Evolutionary conservation across 202 grass and related monocot genomes (phyloP).

Genomic region (Carex arenaria): DNA sequence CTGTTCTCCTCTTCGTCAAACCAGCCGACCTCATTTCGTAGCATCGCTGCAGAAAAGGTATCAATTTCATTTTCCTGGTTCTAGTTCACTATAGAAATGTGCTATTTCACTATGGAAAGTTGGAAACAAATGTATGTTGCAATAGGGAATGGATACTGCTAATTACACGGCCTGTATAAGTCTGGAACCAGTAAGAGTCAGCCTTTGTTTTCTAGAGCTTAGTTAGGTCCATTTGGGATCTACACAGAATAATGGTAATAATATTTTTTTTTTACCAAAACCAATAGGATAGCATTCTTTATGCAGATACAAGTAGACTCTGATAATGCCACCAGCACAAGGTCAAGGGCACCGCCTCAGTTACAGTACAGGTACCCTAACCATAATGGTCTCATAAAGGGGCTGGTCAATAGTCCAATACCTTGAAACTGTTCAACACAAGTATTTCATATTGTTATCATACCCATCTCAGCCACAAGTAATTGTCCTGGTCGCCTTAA

Average conservation of each 20-base stretch:
- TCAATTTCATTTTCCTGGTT: not conserved
- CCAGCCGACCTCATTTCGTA: slow-evolving; percentile 95
- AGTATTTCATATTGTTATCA: not conserved
- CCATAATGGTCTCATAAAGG: not conserved
- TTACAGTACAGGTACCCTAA: slow-evolving; percentile 1
- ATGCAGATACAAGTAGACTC: not conserved
- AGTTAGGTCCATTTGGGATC: not conserved
- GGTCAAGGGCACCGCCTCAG: not conserved
- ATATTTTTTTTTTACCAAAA: not conserved
- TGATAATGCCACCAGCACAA: not conserved
- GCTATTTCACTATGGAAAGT: not conserved
- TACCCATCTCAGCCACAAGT: not conserved
- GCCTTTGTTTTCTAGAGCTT: not conserved
- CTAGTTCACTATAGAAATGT: not conserved
- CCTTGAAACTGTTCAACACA: not conserved
- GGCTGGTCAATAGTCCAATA: not conserved
- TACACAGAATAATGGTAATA: not conserved
- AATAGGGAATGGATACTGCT: not conserved
- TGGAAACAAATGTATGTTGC: not conserved
- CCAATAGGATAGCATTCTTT: not conserved
- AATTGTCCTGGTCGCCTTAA: not conserved
- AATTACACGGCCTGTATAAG: not conserved
- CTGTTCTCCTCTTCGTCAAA: slow-evolving; percentile 98
- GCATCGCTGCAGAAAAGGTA: slow-evolving; percentile 49
- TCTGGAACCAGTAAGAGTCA: not conserved